These are phyloP conservation scores for Trichoderma koningiopsis DNA, from an alignment of 2,329 filamentous ascomycete genomes.

Conservation along the genomic window DNA sequence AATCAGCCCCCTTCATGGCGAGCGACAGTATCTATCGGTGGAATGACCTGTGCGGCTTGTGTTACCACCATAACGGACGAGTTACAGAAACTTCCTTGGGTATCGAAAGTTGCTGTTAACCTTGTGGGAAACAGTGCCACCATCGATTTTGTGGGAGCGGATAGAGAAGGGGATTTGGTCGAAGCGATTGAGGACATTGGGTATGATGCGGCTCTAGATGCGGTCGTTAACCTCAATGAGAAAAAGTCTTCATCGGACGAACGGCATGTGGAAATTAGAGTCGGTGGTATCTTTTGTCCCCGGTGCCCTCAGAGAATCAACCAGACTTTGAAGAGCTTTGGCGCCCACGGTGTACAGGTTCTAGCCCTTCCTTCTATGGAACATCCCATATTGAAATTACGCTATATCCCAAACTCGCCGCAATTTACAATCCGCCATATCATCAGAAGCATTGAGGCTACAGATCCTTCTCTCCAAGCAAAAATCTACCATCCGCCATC, in stretches of 20 bases:
- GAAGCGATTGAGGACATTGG: slow-evolving; percentile 63
- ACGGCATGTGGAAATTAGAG: slow-evolving; percentile 63
- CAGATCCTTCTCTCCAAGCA: slow-evolving; percentile 66
- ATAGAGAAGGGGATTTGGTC: slow-evolving; percentile 39
- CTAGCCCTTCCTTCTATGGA: slow-evolving; percentile 58
- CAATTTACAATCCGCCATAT: slow-evolving; percentile 75
- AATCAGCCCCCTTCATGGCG: slow-evolving; percentile 43
- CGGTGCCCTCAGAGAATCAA: slow-evolving; percentile 66
- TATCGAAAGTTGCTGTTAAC: slow-evolving; percentile 62
- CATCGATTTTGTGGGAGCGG: slow-evolving; percentile 53
- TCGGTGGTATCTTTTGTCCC: slow-evolving; percentile 75
- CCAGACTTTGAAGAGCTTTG: slow-evolving; percentile 56
- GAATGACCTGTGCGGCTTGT: slow-evolving; percentile 75
- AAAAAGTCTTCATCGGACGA: slow-evolving; percentile 43
- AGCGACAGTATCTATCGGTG: slow-evolving; percentile 62
- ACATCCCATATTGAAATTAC: slow-evolving; percentile 68
- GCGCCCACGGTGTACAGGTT: slow-evolving; percentile 53
- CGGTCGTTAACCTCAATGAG: slow-evolving; percentile 47
- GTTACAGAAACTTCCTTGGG: slow-evolving; percentile 58
- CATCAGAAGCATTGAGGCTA: slow-evolving; percentile 64
- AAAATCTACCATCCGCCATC: slow-evolving; percentile 78
- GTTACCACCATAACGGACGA: slow-evolving; percentile 63
- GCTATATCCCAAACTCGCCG: slow-evolving; percentile 69
- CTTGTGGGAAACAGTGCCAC: slow-evolving; percentile 68
- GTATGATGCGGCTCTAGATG: slow-evolving; percentile 64